Base-by-base conservation (phyloP, 306 rosid species). In the Cucumis hystrix region DNA sequence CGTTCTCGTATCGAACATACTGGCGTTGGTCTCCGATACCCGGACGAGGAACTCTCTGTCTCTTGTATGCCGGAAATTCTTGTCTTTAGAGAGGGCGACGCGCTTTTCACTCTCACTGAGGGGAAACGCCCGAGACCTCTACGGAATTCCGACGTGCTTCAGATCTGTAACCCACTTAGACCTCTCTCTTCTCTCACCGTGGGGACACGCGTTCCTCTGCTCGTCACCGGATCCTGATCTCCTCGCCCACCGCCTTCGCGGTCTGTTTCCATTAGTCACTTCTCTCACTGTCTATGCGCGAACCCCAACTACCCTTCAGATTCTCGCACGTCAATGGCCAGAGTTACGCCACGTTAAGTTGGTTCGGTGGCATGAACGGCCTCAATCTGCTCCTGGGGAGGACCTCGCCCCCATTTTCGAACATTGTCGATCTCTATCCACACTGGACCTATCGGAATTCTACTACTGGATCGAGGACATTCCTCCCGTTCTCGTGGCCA, bases 391-490 rank as follows among this genome's bases (percentile, higher is more conserved):
- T 1, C 76, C 64, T 6, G 96, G 96, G 11, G 82, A 92, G 6
- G 97, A 95, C 80, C 91, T 92, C 84, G 80, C 80, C 52, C 81
- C 86, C 8, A 43, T 95, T 6, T 85, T 92, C 41, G 84, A 81
- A 23, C 86, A 82, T n/a, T 95, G 97, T 76, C 82, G 60, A 28
- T 76, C 87, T 2, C 86, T 92, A 3, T 43, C 85, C 21, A 85
- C 94, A 10, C 85, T 95, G 57, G 97, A 95, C 84, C 81, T 92
- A 15, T 92, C 99, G 16, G 80, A 89, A 61, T 95, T 90, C 87
- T 95, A 92, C 82, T 92, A 90, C 90, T 90, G 93, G 90, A 87
- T 95, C 14, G 97, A 95, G 69, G 97, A 95, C 57, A 87, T 95
- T 74, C 90, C 93, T 6, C 96, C 97, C 13, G 90, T 89, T 55